A percentile compares a stretch with the other conserved stretches of the same genome.
Conservation (phyloP, 2,329 filamentous ascomycete species). For the Hypoxylon sp. region DNA sequence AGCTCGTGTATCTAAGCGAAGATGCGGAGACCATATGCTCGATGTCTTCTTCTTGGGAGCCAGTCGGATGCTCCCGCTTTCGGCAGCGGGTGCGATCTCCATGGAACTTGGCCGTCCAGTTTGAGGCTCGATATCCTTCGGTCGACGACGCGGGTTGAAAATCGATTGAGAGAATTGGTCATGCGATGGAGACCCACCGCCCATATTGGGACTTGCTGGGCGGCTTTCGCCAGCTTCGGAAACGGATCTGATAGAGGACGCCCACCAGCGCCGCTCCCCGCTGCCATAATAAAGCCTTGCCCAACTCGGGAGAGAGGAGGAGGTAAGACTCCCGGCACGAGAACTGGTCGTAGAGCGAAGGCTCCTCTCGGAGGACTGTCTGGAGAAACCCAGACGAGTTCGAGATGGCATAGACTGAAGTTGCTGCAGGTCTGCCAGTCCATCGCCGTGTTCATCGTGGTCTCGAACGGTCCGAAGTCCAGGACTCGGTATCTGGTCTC, state of each 20-base stretch:
- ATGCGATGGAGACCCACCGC: slow-evolving; percentile 61
- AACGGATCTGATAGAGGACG: slow-evolving; percentile 60
- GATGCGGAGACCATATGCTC: slow-evolving; percentile 79
- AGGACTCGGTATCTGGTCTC: slow-evolving; percentile 52
- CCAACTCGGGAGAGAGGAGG: slow-evolving; percentile 64
- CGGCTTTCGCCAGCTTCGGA: slow-evolving; percentile 63
- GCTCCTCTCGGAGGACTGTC: slow-evolving; percentile 63
- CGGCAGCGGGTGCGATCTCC: slow-evolving; percentile 53
- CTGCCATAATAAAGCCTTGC: slow-evolving; percentile 77
- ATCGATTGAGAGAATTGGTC: slow-evolving; percentile 59
- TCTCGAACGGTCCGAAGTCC: slow-evolving; percentile 64
- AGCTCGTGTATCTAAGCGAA: slow-evolving; percentile 72
- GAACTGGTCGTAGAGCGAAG: slow-evolving; percentile 65
- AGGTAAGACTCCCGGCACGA: slow-evolving; percentile 59
- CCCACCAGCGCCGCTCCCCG: slow-evolving; percentile 68
- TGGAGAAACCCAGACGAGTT: slow-evolving; percentile 63
- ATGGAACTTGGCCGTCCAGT: slow-evolving; percentile 55
- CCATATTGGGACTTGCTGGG: slow-evolving; percentile 56
- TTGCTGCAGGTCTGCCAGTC: slow-evolving; percentile 69
- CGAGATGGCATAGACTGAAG: slow-evolving; percentile 65
- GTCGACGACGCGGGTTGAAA: slow-evolving; percentile 49
- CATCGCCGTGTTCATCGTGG: slow-evolving; percentile 73
- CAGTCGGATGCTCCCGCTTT: slow-evolving; percentile 48
- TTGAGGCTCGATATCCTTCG: slow-evolving; percentile 48
- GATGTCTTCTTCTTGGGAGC: slow-evolving; percentile 63